Base-by-base conservation (phyloP, 345 rosid species). In the Iberis pinnata region DNA sequence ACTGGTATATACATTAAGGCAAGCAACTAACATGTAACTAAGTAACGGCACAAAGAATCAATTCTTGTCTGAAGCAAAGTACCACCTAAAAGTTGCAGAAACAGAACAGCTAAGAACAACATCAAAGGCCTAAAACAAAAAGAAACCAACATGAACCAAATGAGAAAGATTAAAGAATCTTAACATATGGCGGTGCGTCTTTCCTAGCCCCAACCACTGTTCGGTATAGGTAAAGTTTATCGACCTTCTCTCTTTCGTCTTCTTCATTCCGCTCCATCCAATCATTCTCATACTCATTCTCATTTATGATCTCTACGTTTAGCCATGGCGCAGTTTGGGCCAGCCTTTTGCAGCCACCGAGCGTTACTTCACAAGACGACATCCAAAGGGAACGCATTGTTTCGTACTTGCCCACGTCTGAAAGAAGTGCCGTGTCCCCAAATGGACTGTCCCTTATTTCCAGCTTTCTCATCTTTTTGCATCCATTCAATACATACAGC, bases 331-430 rank as follows among this genome's bases (percentile, higher is more conserved):
- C 83, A 68, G 64, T 62, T 78, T 60, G 60, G 0, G 97, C 94
- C 8, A 92, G 74, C 12, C 67, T 62, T 64, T 73, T 80, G 88
- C 98, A 92, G 67, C 83, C 95, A 63, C 81, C 94, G 6, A 92
- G 83, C 62, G 98, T 85, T 60, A 88, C 75, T 56, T 88, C 82
- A 31, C 96, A 92, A 49, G 98, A 82, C 68, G 98, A 92, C 97
- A 92, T 92, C 98, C 98, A 88, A 88, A 92, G 98, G 88, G 97
- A 92, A 80, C 98, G 97, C 98, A 92, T 92, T 81, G 97, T 80
- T 60, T 88, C 93, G 70, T 92, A 88, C 95, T 85, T 92, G 38
- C 69, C 79, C 70, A 81, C 75, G 63, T 85, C 98, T 67, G 46
- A 63, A 54, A 83, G 76, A 74, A 92, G 98, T 32, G 98, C 96